A percentile compares a stretch with the other conserved stretches of the same genome.
Evolutionary conservation across 495 filamentous ascomycete species (phyloP).

Genomic region (Bombardia bombarda): DNA sequence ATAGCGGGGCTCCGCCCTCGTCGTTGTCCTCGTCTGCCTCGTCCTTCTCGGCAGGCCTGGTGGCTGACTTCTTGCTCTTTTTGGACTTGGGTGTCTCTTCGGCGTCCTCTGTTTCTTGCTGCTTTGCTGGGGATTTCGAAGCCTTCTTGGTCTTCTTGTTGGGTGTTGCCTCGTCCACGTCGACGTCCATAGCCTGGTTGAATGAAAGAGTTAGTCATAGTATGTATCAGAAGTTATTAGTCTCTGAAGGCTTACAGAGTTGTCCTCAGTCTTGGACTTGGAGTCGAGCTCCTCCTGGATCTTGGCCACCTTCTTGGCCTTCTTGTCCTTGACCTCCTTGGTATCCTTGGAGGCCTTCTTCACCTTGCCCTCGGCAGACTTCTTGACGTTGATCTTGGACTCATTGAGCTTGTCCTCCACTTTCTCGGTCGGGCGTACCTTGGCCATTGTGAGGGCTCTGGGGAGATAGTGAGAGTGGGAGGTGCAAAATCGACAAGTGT

Average conservation of each 20-base stretch:
- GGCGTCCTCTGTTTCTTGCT: neutral
- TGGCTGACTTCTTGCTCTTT: neutral
- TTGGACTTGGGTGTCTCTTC: neutral
- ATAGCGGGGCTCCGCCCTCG: neutral
- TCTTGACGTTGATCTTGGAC: neutral
- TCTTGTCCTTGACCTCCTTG: slow-evolving; percentile 5
- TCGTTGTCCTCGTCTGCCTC: neutral
- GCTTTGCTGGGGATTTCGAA: neutral
- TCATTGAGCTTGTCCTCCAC: neutral
- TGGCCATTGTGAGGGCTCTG: slow-evolving; percentile 5
- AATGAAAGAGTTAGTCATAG: too few species aligned
- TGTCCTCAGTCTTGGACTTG: neutral
- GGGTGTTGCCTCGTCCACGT: neutral
- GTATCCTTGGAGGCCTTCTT: slow-evolving; percentile 3
- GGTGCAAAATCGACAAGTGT: neutral
- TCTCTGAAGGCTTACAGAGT: neutral
- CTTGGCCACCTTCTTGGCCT: slow-evolving; percentile 3
- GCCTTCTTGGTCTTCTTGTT: slow-evolving; percentile 2
- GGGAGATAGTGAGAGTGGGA: neutral
- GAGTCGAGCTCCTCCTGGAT: neutral
- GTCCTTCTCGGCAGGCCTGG: too few species aligned
- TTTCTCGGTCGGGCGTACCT: slow-evolving; percentile 2
- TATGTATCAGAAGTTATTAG: neutral
- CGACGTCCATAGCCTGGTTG: slow-evolving; percentile 1
- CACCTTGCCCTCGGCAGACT: slow-evolving; percentile 6